Percentiles rank a stretch among this genome's conserved stretches.
These are phyloP conservation scores for Coccomyxa sp. DNA, from an alignment of 139 green algal species.

Conservation along the genomic window DNA sequence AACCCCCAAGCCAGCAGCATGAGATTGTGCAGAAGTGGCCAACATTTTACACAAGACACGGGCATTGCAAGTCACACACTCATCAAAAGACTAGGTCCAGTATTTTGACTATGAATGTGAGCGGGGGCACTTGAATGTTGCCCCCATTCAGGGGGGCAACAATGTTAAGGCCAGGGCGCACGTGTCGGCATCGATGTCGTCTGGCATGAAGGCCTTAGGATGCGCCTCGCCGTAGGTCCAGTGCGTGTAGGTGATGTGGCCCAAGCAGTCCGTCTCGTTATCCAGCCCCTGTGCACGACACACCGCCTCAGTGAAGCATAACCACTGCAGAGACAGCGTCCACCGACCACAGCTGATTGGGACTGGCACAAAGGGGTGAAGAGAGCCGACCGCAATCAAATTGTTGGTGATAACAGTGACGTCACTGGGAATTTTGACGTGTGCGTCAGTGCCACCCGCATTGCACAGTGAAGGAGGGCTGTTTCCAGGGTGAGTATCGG, in stretches of 20 bases:
- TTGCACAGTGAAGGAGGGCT: too few species aligned
- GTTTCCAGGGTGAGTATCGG: too few species aligned
- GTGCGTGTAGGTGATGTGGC: not conserved
- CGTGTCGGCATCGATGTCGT: constrained; percentile 2
- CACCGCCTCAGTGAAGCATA: not conserved
- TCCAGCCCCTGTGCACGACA: constrained; percentile 4
- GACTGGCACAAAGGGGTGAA: too few species aligned
- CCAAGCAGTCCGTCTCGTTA: constrained; percentile 21
- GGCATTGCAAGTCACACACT: not conserved
- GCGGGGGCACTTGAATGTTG: not conserved
- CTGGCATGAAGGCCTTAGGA: not conserved
- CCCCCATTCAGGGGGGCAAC: not conserved
- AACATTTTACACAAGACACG: not conserved
- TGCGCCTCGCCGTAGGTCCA: constrained; percentile 4
- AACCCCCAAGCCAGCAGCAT: not conserved
- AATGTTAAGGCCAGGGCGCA: not conserved
- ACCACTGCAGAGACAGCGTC: too few species aligned
- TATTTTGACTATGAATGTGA: not conserved
- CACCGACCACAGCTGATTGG: too few species aligned
- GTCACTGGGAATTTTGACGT: too few species aligned
- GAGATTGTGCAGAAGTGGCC: not conserved
- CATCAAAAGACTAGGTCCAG: not conserved
- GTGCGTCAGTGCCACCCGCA: too few species aligned
- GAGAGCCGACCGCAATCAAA: too few species aligned
- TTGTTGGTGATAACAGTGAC: too few species aligned